These are phyloP conservation scores for Populus tremula DNA, from an alignment of 345 rosid genomes.

Conservation along the genomic window DNA sequence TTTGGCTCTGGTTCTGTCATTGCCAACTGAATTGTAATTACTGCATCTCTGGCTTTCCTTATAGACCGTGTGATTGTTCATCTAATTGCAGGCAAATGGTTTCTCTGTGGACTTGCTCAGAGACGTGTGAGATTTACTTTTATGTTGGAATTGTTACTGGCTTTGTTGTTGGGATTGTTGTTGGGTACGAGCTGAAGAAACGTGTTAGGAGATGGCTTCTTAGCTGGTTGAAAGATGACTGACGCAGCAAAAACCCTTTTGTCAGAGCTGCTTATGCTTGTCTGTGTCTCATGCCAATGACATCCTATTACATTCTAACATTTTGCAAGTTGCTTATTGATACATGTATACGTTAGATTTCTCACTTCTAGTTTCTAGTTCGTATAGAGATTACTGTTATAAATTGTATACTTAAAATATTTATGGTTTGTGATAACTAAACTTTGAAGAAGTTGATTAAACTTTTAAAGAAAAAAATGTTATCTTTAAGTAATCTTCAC, in stretches of 20 bases:
- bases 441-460: too few species aligned
- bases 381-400: too few species aligned
- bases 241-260: conserved; percentile 7
- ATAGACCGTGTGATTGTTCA: neutral
- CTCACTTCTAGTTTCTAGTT: too few species aligned
- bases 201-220: conserved; percentile 67
- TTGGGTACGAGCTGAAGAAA: conserved; percentile 68
- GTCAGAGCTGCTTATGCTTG: neutral
- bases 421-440: too few species aligned
- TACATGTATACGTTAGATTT: too few species aligned
- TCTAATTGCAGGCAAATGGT: conserved; percentile 46
- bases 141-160: conserved; percentile 49
- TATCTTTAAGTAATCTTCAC: too few species aligned
- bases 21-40: neutral
- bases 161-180: conserved; percentile 65
- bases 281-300: neutral
- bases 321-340: neutral
- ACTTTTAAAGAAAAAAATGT: too few species aligned
- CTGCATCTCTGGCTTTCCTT: neutral
- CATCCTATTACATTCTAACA: too few species aligned
- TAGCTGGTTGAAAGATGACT: conserved; percentile 61
- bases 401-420: too few species aligned
- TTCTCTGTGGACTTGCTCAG: conserved; percentile 69
- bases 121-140: conserved; percentile 71
- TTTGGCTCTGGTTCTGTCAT: neutral